Conservation (phyloP, 495 filamentous ascomycete genomes). For the Penicillium mononematosum region DNA sequence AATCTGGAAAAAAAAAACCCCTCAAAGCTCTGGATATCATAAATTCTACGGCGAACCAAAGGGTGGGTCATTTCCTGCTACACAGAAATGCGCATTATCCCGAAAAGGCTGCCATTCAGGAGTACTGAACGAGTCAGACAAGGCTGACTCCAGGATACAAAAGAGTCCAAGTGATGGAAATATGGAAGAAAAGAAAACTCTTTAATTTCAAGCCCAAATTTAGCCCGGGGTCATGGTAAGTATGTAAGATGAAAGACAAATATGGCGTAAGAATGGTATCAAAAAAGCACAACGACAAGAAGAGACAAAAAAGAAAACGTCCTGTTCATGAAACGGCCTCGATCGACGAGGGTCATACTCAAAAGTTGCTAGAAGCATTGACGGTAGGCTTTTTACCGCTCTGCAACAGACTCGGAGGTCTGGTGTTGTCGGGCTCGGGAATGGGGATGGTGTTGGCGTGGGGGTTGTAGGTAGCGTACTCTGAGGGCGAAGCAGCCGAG, state of each 20-base stretch:
- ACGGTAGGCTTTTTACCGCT: conserved; percentile 41
- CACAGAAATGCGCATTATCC: neutral
- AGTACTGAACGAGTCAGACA: neutral
- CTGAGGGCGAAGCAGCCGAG: conserved; percentile 25
- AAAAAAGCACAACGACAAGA: conserved; percentile 7
- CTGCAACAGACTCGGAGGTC: conserved; percentile 46
- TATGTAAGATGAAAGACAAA: conserved; percentile 5
- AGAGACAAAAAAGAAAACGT: conserved; percentile 14
- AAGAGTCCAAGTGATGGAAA: neutral
- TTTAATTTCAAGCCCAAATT: conserved; percentile 11
- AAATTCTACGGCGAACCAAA: neutral
- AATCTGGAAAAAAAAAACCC: neutral
- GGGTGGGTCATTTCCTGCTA: neutral
- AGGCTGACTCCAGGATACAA: neutral
- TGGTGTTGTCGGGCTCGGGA: conserved; percentile 18
- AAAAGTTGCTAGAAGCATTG: conserved; percentile 37
- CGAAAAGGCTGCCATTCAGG: neutral
- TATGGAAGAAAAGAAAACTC: neutral
- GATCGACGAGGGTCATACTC: conserved; percentile 10
- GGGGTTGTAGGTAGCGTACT: conserved; percentile 24
- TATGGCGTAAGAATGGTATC: conserved; percentile 19
- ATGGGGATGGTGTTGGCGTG: conserved; percentile 4
- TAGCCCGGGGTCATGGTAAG: neutral
- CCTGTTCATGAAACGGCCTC: conserved; percentile 12
- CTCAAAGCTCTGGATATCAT: neutral